phyloP scores from a whole-genome alignment of 371 early-diverging fungal genomes.

The Catenaria anguillulae region DNA sequence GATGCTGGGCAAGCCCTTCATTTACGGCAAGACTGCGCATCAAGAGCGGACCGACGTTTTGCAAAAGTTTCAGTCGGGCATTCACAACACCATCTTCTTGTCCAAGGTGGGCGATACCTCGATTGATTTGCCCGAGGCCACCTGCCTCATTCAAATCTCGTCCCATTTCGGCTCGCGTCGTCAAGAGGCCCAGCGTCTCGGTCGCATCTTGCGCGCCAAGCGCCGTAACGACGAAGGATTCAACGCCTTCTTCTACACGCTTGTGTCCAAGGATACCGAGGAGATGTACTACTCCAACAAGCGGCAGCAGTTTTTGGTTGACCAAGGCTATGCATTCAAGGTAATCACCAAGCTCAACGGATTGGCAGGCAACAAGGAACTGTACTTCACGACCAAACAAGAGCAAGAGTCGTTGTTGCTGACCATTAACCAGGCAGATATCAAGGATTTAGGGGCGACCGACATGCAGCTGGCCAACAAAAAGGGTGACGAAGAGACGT shows the following conservation, averaged over 20 bases:
- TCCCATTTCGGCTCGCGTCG: conserved; percentile 98
- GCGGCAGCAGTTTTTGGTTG: conserved; percentile 97
- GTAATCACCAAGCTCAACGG: conserved; percentile 51
- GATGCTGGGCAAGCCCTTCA: conserved; percentile 80
- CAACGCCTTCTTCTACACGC: conserved; percentile 96
- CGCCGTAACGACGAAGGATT: conserved; percentile 89
- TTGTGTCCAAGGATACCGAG: conserved; percentile 96
- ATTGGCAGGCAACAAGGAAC: conserved; percentile 20
- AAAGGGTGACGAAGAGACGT: no score
- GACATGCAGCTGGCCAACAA: no score
- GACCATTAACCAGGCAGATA: conserved; percentile 67
- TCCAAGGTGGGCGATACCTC: conserved; percentile 99
- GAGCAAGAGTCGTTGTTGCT: conserved; percentile 83
- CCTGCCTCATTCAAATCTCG: conserved; percentile 97
- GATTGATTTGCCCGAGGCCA: conserved; percentile 99
- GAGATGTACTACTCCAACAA: conserved; percentile 98
- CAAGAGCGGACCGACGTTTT: conserved; percentile 65
- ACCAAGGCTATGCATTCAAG: conserved; percentile 99
- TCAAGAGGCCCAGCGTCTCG: conserved; percentile 98
- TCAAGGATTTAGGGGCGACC: no score
- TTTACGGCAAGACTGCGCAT: conserved; percentile 94
- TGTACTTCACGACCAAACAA: conserved; percentile 55
- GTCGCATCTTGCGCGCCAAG: conserved; percentile 96
- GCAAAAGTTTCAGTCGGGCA: conserved; percentile 84
- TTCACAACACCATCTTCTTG: conserved; percentile 93